Conservation (phyloP, 192 early-diverging fungal genomes). For the Funneliformis mosseae region DNA sequence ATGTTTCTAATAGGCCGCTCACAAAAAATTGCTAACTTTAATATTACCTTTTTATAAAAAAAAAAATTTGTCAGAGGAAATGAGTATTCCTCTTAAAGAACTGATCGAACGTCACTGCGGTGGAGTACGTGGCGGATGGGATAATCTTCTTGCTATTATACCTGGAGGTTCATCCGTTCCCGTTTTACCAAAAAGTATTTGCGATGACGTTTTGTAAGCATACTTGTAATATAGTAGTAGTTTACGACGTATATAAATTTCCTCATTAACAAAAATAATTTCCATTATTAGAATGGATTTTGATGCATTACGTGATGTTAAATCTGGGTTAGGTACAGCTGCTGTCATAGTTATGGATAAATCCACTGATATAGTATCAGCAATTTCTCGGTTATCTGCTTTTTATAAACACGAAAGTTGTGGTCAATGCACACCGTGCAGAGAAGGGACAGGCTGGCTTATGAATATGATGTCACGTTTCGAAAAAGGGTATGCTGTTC, state of each 20-base stretch:
- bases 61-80: constrained; percentile 66
- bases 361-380: constrained; percentile 90
- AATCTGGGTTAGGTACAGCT: constrained; percentile 93
- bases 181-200: constrained; percentile 79
- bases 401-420: constrained; percentile 99
- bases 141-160: constrained; percentile 96
- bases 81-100: constrained; percentile 94
- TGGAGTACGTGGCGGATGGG: constrained; percentile 97
- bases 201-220: constrained; percentile 77
- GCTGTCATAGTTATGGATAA: constrained; percentile 99
- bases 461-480: constrained; percentile 96
- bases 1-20: not conserved
- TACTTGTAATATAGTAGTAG: not conserved
- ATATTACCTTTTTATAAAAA: not conserved
- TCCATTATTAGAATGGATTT: constrained; percentile 86
- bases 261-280: not conserved
- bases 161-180: constrained; percentile 97
- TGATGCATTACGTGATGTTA: constrained; percentile 92
- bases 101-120: constrained; percentile 94
- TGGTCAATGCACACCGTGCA: constrained; percentile 99
- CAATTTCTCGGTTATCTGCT: constrained; percentile 87
- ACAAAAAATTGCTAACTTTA: not conserved
- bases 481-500: constrained; percentile 79
- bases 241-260: not conserved
- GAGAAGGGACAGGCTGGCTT: constrained; percentile 95